Base-by-base conservation (phyloP, 2,329 filamentous ascomycete species). In the Aureobasidium sp. region DNA sequence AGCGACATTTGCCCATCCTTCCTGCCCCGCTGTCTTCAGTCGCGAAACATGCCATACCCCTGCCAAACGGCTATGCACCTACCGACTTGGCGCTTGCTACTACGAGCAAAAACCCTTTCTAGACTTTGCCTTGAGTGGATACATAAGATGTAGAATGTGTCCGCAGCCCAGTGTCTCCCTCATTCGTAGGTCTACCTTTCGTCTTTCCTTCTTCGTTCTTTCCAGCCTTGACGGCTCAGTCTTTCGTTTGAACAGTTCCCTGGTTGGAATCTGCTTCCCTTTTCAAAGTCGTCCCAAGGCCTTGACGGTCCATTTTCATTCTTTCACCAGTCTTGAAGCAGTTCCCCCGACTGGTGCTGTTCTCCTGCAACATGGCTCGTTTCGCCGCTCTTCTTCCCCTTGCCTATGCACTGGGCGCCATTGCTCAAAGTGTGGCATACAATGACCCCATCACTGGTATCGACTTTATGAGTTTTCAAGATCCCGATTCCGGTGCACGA, bases 361-460 rank as follows among this genome's bases (percentile, higher is more conserved):
- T 29, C 42, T 42, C 37, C 52, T 52, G 17, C 53, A 64, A 36
- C 20, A 64, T 64, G 63, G 34, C 61, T 61, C 63, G 63, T 49
- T 64, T 62, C 56, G 60, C 53, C 34, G 31, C 58, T 27, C n/a
- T 64, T 39, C 41, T 56, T 27, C 37, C 63, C 27, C 42, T 62
- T 56, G 59, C 59, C 27, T 48, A 56, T 34, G 63, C 56, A 47
- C 29, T 55, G 27, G 63, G 60, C 15, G 63, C 55, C 34, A 37
- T 53, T 57, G 63, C 63, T 9, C 63, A 64, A 42, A 61, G 59
- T 14, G 59, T 59, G 12, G 37, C 70, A 27, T 80, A 77, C 65
- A 75, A 70, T 7, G 79, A 81, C 41, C 67, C 74, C 51, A 71
- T 74, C 58, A 80, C 79, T 2, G 77, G 77, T 27, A 82, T 82